Base-by-base conservation (phyloP, 352 stramenopile species). In the Globisporangium alternatum region DNA sequence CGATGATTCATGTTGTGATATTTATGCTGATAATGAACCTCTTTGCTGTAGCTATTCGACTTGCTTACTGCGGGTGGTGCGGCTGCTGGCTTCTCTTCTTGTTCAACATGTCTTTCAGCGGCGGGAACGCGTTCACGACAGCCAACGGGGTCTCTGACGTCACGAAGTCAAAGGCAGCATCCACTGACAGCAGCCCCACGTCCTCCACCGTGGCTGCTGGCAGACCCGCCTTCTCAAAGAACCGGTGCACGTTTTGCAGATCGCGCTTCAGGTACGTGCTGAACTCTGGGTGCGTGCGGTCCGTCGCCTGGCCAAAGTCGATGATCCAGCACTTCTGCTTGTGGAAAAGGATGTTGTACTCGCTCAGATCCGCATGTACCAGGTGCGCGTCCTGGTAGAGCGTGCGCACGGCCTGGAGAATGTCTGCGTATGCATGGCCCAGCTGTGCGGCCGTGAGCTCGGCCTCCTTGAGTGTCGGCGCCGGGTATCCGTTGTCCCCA, bases 221-320 rank as follows among this genome's bases (percentile, higher is more conserved):
- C 31, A 86, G 45, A 45, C 82, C 78, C 41, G 69, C 68, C 22
- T 74, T 73, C 51, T 77, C 55, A 60, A 97, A 97, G 65, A 97
- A 98, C 19, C 76, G 64, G 33, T 76, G 74, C 19, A 97, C 70
- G 8, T 82, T 90, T 17, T 72, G 65, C 21, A 97, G 65, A 72
- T 98, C 92, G 28, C 90, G 80, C 31, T 67, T 60, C 17, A 98
- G 54, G 5, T 89, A 80, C 48, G 80, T 74, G 49, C 81, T 63
- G 8, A 82, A 85, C 37, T 83, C 69, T 1, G 89, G 88, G 55
- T 97, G 92, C 3, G 77, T 84, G 5, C 75, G 66, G 66, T 97
- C 89, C 30, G 97, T 83, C 8, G 89, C 81, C 67, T 98, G 92
- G 1, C 87, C 89, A 79, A 98, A 97, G 68, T 98, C 92, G 68